Percentiles rank a stretch among this genome's conserved stretches.
These are phyloP conservation scores for Botrytis tulipae DNA, from an alignment of 2,329 filamentous ascomycete genomes.

Conservation along the genomic window DNA sequence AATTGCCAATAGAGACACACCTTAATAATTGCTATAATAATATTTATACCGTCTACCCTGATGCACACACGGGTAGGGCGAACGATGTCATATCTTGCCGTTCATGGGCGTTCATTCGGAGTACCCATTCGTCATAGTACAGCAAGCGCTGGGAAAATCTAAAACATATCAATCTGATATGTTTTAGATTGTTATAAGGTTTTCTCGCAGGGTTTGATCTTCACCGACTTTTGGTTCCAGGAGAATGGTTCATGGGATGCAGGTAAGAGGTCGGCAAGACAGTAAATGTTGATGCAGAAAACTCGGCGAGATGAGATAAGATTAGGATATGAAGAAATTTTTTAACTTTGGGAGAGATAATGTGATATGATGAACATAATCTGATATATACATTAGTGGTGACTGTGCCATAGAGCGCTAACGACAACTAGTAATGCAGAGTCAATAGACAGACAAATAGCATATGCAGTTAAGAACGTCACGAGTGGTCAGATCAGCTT, in stretches of 20 bases:
- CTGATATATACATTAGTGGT: background rate
- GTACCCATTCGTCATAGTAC: background rate
- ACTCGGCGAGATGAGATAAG: background rate
- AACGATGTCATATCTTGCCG: background rate
- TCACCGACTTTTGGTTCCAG: constrained; percentile 20
- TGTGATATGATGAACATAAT: background rate
- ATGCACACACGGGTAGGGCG: background rate
- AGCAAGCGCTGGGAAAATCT: background rate
- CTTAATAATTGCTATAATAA: background rate
- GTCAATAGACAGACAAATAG: background rate
- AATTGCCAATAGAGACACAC: background rate
- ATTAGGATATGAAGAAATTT: background rate
- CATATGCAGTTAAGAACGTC: background rate
- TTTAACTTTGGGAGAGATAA: background rate
- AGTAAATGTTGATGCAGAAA: background rate
- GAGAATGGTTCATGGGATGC: constrained; percentile 11
- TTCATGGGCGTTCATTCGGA: background rate
- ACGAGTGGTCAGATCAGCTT: constrained; percentile 7
- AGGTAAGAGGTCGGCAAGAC: background rate
- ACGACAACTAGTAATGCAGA: background rate
- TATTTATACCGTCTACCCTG: background rate
- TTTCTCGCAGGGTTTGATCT: background rate
- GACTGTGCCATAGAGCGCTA: background rate
- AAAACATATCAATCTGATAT: background rate
- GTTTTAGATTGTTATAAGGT: background rate